Evolutionary conservation across 176 grass and related monocot genomes (phyloP).

Genomic region (Hyparrhenia diplandra): DNA sequence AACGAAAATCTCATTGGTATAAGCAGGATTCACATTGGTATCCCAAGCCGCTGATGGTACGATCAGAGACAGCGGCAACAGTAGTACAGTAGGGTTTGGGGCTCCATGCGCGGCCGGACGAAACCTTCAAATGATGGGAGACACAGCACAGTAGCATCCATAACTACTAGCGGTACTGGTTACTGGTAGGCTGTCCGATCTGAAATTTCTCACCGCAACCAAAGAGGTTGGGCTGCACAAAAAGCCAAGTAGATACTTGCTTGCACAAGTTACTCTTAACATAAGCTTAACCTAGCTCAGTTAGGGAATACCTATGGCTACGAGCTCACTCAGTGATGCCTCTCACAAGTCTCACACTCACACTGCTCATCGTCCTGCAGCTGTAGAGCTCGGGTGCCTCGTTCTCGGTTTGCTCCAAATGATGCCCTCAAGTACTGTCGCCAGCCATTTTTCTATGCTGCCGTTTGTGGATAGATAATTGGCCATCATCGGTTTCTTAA

Average conservation of each 20-base stretch:
- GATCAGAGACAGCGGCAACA: constrained; percentile 28
- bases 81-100: constrained; percentile 40
- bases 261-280: not conserved
- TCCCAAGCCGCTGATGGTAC: constrained; percentile 21
- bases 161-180: not conserved
- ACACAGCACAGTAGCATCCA: not conserved
- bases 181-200: not conserved
- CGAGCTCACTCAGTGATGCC: not conserved
- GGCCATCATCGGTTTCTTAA: constrained; percentile 7
- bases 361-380: not conserved
- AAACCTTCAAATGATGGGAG: not conserved
- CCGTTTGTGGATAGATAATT: not conserved
- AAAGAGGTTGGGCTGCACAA: constrained; percentile 11
- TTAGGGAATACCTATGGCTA: constrained; percentile 12
- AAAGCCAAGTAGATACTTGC: constrained; percentile 24
- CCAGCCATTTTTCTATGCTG: constrained; percentile 18
- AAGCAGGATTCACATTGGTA: not conserved
- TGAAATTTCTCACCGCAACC: constrained; percentile 14
- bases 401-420: constrained; percentile 27
- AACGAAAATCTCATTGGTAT: not conserved
- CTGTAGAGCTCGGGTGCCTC: not conserved
- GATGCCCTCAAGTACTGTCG: constrained; percentile 36
- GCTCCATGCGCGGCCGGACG: constrained; percentile 37
- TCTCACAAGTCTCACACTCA: not conserved
- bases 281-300: not conserved